Evolutionary conservation across 306 rosid species (phyloP).

Genomic region (Hylodesmum podocarpum): DNA sequence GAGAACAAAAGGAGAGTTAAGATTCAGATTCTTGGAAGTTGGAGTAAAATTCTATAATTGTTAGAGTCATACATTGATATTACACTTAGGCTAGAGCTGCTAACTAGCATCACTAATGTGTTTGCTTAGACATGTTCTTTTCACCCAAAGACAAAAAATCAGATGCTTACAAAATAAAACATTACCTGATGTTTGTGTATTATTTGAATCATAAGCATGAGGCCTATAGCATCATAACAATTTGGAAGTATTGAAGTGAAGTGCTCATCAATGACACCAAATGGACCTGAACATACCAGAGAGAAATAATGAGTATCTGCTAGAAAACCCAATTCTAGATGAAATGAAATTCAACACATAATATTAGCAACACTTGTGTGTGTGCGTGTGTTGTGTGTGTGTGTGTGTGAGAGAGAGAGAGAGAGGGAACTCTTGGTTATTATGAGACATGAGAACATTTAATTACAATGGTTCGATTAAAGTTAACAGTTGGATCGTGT

Average conservation of each 20-base stretch:
- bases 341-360: background rate
- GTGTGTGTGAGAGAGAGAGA: background rate
- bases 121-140: constrained; percentile 23
- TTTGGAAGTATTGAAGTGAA: constrained; percentile 74
- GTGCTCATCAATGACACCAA: constrained; percentile 87
- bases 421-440: background rate
- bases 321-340: background rate
- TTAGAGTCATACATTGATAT: background rate
- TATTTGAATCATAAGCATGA: constrained; percentile 91
- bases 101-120: constrained; percentile 16
- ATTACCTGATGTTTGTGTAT: constrained; percentile 89
- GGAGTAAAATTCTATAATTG: background rate
- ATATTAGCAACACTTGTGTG: background rate
- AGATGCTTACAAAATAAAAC: background rate
- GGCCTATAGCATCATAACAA: constrained; percentile 89
- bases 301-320: constrained; percentile 15
- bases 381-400: background rate
- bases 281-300: constrained; percentile 65
- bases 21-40: constrained; percentile 13
- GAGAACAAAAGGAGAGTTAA: constrained; percentile 4
- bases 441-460: background rate
- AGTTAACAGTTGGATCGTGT: background rate
- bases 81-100: background rate
- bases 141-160: background rate
- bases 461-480: background rate